phyloP scores from a whole-genome alignment of 2,329 filamentous ascomycete species.

The Fusarium metavorans region DNA sequence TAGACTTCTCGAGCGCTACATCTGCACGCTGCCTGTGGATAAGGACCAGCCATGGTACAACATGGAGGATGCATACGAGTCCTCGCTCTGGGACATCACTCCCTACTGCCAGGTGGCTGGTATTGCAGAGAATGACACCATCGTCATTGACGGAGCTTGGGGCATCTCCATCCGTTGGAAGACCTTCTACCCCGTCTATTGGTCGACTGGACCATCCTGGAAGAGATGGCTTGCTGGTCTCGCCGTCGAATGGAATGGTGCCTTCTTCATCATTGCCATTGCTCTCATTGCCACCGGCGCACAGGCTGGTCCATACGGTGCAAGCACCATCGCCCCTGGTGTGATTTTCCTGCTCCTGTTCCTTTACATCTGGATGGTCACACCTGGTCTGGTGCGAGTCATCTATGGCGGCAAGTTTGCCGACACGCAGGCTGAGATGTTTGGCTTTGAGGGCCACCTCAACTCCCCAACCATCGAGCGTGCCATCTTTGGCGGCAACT shows the following conservation, averaged over 20 bases:
- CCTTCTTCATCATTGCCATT: constrained; percentile 37
- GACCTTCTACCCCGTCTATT: constrained; percentile 45
- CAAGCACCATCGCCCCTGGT: constrained; percentile 27
- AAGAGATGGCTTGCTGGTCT: constrained; percentile 35
- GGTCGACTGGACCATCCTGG: constrained; percentile 42
- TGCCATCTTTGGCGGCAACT: constrained; percentile 46
- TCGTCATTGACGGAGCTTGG: constrained; percentile 49
- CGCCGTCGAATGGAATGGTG: constrained; percentile 37
- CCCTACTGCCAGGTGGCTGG: constrained; percentile 50
- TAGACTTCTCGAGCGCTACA: constrained; percentile 49
- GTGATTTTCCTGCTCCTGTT: constrained; percentile 42
- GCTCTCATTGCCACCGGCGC: constrained; percentile 31
- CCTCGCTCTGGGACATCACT: constrained; percentile 50
- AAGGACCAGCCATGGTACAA: constrained; percentile 45
- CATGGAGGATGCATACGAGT: constrained; percentile 49
- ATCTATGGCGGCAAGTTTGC: constrained; percentile 48
- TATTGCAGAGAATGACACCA: constrained; percentile 49
- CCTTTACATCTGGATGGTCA: constrained; percentile 39
- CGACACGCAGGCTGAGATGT: constrained; percentile 46
- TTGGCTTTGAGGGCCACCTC: constrained; percentile 50
- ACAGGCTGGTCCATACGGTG: neutral
- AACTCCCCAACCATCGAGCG: constrained; percentile 46
- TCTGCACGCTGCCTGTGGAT: constrained; percentile 45
- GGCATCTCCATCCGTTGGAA: constrained; percentile 51
- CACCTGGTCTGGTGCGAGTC: constrained; percentile 40